Percentiles rank a stretch among this genome's conserved stretches.
These are phyloP conservation scores for Urtica urens DNA, from an alignment of 306 rosid genomes.

Conservation along the genomic window DNA sequence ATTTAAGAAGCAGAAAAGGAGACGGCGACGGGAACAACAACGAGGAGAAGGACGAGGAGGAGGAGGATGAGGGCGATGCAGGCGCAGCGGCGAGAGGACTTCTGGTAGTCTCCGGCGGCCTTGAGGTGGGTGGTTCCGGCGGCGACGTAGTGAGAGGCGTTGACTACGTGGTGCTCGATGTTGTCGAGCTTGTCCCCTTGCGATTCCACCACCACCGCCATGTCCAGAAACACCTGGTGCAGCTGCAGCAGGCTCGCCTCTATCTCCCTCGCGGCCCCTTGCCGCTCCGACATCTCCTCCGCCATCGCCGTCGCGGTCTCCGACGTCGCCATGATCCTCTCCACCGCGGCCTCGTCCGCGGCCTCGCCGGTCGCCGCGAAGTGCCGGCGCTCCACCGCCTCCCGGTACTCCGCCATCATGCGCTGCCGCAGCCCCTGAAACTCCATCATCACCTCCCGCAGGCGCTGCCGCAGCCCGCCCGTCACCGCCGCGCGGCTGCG, in stretches of 20 bases:
- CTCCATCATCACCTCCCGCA: conserved; percentile 82
- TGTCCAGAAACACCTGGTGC: conserved; percentile 74
- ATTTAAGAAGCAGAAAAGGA: conserved; percentile 41
- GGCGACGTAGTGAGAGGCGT: conserved; percentile 57
- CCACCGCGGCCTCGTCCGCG: conserved; percentile 67
- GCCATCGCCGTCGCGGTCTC: conserved; percentile 78
- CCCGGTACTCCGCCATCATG: conserved; percentile 76
- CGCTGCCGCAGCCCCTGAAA: conserved; percentile 65
- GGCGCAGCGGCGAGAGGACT: conserved; percentile 59
- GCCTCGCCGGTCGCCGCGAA: conserved; percentile 71
- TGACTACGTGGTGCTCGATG: conserved; percentile 73
- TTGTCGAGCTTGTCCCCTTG: conserved; percentile 92
- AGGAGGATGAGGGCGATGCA: conserved; percentile 48
- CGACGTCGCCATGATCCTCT: conserved; percentile 47
- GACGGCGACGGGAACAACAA: conserved; percentile 47
- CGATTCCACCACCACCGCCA: conserved; percentile 95
- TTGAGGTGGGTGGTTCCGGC: conserved; percentile 56
- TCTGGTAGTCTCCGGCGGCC: conserved; percentile 47
- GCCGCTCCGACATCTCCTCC: conserved; percentile 78
- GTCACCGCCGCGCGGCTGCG: conserved; percentile 65
- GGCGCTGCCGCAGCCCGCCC: conserved; percentile 58
- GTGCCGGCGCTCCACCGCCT: conserved; percentile 65
- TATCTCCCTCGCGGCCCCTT: conserved; percentile 60
- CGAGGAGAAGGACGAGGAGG: conserved; percentile 38
- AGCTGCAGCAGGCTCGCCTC: conserved; percentile 75